These are phyloP conservation scores for Sporothrix phasma DNA, from an alignment of 2,329 filamentous ascomycete genomes.

Conservation along the genomic window DNA sequence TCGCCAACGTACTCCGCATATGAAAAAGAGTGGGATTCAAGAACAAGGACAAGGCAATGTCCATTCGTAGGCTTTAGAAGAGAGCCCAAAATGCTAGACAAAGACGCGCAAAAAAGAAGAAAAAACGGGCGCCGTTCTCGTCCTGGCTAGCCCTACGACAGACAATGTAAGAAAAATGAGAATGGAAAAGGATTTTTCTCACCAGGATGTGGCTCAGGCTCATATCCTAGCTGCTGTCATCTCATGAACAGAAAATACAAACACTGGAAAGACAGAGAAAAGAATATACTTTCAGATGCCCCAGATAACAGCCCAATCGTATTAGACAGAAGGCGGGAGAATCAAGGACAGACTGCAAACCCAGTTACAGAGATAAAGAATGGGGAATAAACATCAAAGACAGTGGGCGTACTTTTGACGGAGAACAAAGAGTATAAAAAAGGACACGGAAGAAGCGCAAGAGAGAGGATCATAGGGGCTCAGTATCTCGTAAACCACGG, in stretches of 20 bases:
- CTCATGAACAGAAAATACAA: not conserved
- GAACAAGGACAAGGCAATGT: no score
- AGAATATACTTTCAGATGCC: not conserved
- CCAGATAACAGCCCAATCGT: not conserved
- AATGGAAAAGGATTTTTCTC: not conserved
- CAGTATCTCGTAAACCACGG: not conserved
- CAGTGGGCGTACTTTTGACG: not conserved
- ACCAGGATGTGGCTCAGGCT: not conserved
- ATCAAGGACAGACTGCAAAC: not conserved
- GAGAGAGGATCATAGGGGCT: not conserved
- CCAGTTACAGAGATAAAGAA: not conserved
- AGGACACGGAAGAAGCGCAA: not conserved
- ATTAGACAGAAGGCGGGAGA: not conserved
- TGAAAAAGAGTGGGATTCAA: not conserved
- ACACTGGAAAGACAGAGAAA: not conserved
- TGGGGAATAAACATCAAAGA: not conserved
- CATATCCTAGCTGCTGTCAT: not conserved
- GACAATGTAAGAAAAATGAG: no score
- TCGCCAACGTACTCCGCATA: no score
- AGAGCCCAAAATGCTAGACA: not conserved
- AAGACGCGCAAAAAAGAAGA: not conserved
- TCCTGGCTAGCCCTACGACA: not conserved
- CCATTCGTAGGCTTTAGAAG: no score
- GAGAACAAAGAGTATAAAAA: not conserved
- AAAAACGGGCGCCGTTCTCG: no score